phyloP scores from a whole-genome alignment of 352 stramenopile species.

The Phytopythium aichiense region DNA sequence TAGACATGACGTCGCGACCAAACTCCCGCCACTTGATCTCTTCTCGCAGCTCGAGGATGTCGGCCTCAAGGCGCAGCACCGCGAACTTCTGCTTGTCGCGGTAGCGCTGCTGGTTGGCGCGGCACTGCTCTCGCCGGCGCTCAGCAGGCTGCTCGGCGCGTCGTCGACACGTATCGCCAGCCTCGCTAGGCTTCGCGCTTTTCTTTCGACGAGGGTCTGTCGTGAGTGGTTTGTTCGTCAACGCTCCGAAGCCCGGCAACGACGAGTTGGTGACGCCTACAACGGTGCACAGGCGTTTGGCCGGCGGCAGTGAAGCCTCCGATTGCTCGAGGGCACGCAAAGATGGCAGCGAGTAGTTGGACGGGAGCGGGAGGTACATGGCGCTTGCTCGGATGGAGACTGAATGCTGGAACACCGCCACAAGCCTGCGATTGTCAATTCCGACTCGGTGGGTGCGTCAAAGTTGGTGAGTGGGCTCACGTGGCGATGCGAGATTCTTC shows the following conservation, averaged over 20 bases:
- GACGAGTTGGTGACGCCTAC: too few relatives aligned
- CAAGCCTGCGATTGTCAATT: too few relatives aligned
- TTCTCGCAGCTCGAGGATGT: constrained; percentile 15
- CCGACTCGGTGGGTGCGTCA: too few relatives aligned
- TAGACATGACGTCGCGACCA: neutral
- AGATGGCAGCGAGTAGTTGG: neutral
- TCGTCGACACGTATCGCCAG: neutral
- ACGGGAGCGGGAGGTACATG: neutral
- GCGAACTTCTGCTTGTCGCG: constrained; percentile 26
- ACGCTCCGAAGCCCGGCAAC: neutral
- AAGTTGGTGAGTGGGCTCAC: too few relatives aligned
- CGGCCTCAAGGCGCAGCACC: constrained; percentile 14
- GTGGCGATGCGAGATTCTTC: too few relatives aligned
- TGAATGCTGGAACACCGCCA: too few relatives aligned
- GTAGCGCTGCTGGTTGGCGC: constrained; percentile 39
- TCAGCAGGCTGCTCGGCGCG: constrained; percentile 4
- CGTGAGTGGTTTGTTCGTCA: neutral
- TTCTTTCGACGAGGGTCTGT: neutral
- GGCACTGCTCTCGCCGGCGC: constrained; percentile 32
- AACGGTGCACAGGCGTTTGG: neutral
- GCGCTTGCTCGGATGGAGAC: neutral
- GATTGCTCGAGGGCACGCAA: neutral
- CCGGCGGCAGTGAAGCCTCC: neutral
- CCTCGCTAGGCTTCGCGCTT: neutral
- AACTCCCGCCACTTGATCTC: constrained; percentile 19